These are phyloP conservation scores for Penicillium sumatraense DNA, from an alignment of 2,329 filamentous ascomycete species.

Conservation along the genomic window DNA sequence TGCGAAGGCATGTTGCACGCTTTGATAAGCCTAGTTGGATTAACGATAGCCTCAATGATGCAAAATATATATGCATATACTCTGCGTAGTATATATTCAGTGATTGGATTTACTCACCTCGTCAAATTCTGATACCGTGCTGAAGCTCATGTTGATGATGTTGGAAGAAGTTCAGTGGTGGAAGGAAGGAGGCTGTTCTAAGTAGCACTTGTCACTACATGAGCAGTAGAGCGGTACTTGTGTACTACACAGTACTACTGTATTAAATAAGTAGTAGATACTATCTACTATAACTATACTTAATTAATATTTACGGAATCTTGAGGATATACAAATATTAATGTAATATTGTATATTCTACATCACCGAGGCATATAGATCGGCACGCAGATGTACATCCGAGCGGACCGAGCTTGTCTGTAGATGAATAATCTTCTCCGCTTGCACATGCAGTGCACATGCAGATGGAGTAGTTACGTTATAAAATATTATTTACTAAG, in stretches of 20 bases:
- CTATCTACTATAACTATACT: background rate
- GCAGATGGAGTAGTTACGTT: too few relatives aligned
- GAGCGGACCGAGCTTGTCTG: background rate
- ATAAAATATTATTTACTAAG: too few relatives aligned
- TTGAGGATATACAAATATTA: too few relatives aligned
- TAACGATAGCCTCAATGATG: background rate
- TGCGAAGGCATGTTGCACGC: conserved; percentile 15
- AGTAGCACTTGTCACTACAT: too few relatives aligned
- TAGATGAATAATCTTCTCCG: background rate
- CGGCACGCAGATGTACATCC: background rate
- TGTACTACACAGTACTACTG: too few relatives aligned
- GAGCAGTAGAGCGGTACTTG: too few relatives aligned
- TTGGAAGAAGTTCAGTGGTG: background rate
- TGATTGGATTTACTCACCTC: background rate
- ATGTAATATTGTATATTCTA: too few relatives aligned
- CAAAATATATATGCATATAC: too few relatives aligned
- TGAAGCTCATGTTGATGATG: background rate
- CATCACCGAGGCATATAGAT: background rate
- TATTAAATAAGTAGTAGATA: too few relatives aligned
- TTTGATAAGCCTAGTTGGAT: conserved; percentile 17
- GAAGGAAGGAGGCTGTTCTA: background rate
- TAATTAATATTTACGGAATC: too few relatives aligned
- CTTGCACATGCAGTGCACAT: background rate
- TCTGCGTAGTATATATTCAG: too few relatives aligned
- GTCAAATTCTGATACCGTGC: background rate